Evolutionary conservation across 169 alveolate species (phyloP), one percentile per base, ranked within the genome.

Genomic region (Eimeria mitis): DNA sequence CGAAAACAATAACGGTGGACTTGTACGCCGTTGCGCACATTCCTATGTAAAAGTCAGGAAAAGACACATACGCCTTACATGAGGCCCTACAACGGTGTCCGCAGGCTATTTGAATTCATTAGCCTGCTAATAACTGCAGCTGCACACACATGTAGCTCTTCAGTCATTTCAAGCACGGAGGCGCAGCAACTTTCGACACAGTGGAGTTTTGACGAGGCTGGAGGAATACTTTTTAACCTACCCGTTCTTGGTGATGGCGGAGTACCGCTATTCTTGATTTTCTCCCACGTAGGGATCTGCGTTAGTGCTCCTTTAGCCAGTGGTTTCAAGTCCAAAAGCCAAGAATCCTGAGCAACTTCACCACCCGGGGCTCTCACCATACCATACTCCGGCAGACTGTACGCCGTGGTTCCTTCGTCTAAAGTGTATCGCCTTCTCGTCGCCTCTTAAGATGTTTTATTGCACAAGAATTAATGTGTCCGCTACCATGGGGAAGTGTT

Each of bases 241-340:
- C 97, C 97, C 5, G 97, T 87, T 25, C 97, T n/a, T 65, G 95
- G 90, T 9, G 95, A 95, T 4, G 97, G 97, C 31, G 85, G 89
- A 34, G 95, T 59, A 25, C 97, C 97, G 34, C 75, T 54, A 37
- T 90, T 95, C 37, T 73, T 85, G 16, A 95, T 79, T 63, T 90
- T 76, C 47, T 89, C 97, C 97, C 97, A 95, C 37, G 23, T 59
- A 25, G 97, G 97, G n/a, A 42, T 49, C n/a, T 89, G 89, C 75
- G 89, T 83, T 1, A 56, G 70, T 65, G 90, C 54, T 65, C 84
- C 96, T 21, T 44, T 44, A 9, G 89, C 65, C 83, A 95, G 59
- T 42, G 97, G 98, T 92, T 97, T 98, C 98, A 98, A 97, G 95
- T 98, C 97, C 91, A 98, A 91, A 70, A 98, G 83, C 99, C 99